Base-by-base conservation (phyloP, 345 rosid genomes). In the Hibiscus syriacus region DNA sequence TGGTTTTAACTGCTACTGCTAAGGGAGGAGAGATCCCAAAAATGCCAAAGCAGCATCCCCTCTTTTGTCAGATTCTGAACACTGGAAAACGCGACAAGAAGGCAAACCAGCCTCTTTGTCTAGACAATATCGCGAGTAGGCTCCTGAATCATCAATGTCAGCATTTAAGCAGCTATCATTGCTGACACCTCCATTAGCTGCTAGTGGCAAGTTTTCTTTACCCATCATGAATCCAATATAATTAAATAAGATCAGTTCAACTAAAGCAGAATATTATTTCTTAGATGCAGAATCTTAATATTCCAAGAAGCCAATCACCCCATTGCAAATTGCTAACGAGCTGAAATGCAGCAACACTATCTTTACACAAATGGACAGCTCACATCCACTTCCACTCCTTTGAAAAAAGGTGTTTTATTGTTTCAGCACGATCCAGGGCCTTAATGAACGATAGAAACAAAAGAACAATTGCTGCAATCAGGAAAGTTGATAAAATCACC, bases 51-150 rank as follows among this genome's bases (percentile, higher is more conserved):
- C 97, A 32, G 73, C 77, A 78, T 93, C 98, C 65, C 98, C 98
- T 60, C 82, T 71, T 75, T 77, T 89, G 69, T 93, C 98, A 32
- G 98, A 88, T 78, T 93, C 97, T 66, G 81, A 84, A 80, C 96
- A 90, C 19, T 93, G 98, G 82, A 97, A 93, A 14, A 93, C 98
- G 56, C 98, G 98, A 70, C 98, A 93, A 67, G 85, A 67, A 49
- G 90, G 77, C 58, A 78, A 55, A 27, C 92, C 89, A 1, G 79
- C 79, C 78, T 92, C 96, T 69, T 76, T 90, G 74, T 92, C 98
- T 64, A 80, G 62, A 78, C 94, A 88, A 65, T 65, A 70, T 36
- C 79, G 83, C 2, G 89, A 80, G 22, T 64, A 59, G 13, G 41
- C 60, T 64, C 77, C 76, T 29, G 75, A 68, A 39, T 85, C 83